Conservation (phyloP, 306 rosid genomes). For the Acacia melanoxylon region DNA sequence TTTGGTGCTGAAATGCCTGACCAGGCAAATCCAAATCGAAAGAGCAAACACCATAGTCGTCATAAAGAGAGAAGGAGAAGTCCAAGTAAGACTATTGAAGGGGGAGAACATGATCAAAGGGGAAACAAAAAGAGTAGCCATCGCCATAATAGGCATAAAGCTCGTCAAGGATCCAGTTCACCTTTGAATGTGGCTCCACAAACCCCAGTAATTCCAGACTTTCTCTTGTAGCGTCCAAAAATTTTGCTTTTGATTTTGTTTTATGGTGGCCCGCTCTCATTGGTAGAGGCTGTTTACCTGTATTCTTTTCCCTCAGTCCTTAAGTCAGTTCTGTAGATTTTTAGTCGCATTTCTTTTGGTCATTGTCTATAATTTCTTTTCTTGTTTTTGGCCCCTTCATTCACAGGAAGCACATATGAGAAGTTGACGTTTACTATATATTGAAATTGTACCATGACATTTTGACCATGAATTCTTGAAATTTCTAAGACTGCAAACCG, state of each 20-base stretch:
- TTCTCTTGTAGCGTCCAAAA: slow-evolving; percentile 63
- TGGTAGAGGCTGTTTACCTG: slow-evolving; percentile 42
- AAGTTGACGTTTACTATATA: not conserved
- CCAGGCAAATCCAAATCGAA: slow-evolving; percentile 46
- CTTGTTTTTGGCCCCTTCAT: slow-evolving; percentile 28
- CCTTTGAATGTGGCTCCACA: slow-evolving; percentile 67
- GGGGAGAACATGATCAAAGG: slow-evolving; percentile 51
- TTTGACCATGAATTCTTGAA: slow-evolving; percentile 20
- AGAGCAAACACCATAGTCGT: slow-evolving; percentile 58
- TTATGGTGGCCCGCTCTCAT: slow-evolving; percentile 22
- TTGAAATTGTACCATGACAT: slow-evolving; percentile 22
- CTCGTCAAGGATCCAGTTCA: slow-evolving; percentile 62
- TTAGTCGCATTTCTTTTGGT: slow-evolving; percentile 24
- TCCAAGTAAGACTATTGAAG: slow-evolving; percentile 52
- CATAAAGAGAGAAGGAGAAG: slow-evolving; percentile 57
- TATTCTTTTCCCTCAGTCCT: slow-evolving; percentile 32
- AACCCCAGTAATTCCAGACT: slow-evolving; percentile 80
- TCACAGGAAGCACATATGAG: slow-evolving; percentile 35
- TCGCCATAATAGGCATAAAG: slow-evolving; percentile 58
- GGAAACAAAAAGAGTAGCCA: slow-evolving; percentile 67
- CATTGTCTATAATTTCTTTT: slow-evolving; percentile 32
- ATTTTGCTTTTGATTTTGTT: slow-evolving; percentile 35
- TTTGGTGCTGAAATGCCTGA: slow-evolving; percentile 52
- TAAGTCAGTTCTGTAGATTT: slow-evolving; percentile 46
- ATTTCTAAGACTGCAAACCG: not conserved